Evolutionary conservation across 2,329 filamentous ascomycete genomes (phyloP), one percentile per base, ranked within the genome.

Genomic region (Fusarium solani-melongenae): DNA sequence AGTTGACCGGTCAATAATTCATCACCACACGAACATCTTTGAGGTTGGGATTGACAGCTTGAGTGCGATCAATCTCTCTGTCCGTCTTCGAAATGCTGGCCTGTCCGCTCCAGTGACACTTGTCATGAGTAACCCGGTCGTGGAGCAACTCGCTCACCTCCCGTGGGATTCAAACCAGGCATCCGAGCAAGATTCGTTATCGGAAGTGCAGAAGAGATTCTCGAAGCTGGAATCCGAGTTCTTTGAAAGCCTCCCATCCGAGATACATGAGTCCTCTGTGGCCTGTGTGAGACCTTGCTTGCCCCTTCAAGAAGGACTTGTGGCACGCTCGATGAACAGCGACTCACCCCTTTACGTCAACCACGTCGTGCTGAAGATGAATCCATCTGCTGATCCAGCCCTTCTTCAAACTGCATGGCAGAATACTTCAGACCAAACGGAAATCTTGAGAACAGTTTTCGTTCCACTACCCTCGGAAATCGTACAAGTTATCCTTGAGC

Each of bases 391-490:
- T 27, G 53, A 57, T 38, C 53, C 53, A 38, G 15, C 9, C 15
- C 53, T 22, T 5, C 53, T 57, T 57, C 53, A 38, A 38, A n/a
- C 20, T 9, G 33, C 33, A 57, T 57, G 53, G 53, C 53, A 36
- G 53, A 24, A 38, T 24, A 38, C 33, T 27, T 57, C 53, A 27
- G 53, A 38, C 3, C 33, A 57, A 57, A 57, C 53, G 22, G 53
- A 57, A 38, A 57, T 57, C 33, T 57, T 57, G 53, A 38, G 53
- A 38, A 57, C 53, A 15, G 53, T 57, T n/a, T 57, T 57, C 33
- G 33, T 57, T 57, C 33, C 53, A 15, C 34, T 57, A n/a, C 53
- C 53, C 14, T 57, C 53, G 53, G 53, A 57, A 38, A 57, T 57
- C 53, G 53, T n/a, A 12, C 53, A 57, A 22, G 53, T 57, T 38